A percentile compares a stretch with the other conserved stretches of the same genome.
Conservation (phyloP, 176 grass and related monocot species). For the Pontederia crassipes region DNA sequence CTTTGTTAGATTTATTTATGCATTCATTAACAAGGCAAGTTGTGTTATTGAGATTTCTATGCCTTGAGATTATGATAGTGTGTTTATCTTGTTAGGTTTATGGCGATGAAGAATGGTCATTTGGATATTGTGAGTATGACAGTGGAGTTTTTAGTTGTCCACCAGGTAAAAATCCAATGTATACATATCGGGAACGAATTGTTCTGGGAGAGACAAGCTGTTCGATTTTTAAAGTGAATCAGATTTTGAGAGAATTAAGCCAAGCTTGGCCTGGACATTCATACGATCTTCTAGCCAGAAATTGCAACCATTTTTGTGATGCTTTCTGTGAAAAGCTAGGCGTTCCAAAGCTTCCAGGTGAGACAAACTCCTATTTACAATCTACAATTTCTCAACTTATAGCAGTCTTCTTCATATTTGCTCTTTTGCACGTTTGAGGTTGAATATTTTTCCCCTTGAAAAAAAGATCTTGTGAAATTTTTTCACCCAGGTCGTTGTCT, state of each 20-base stretch:
- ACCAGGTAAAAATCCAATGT: constrained; percentile 78
- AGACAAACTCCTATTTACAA: neutral
- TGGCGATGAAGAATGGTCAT: constrained; percentile 94
- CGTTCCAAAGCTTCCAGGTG: constrained; percentile 78
- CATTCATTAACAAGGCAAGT: too few species aligned
- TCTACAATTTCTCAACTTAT: neutral
- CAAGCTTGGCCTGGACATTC: constrained; percentile 64
- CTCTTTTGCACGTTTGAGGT: neutral
- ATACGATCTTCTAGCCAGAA: constrained; percentile 87
- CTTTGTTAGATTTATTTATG: too few species aligned
- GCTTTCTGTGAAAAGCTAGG: constrained; percentile 68
- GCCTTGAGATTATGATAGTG: neutral
- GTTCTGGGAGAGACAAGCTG: constrained; percentile 79
- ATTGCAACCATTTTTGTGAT: constrained; percentile 98
- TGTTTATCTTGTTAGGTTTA: constrained; percentile 44
- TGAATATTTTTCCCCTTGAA: neutral
- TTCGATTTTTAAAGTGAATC: constrained; percentile 50
- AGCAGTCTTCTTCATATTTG: neutral
- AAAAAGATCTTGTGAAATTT: too few species aligned
- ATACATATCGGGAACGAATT: constrained; percentile 86
- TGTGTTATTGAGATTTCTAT: neutral
- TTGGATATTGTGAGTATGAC: constrained; percentile 77
- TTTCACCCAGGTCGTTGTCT: too few species aligned
- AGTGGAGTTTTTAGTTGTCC: constrained; percentile 92
- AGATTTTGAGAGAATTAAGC: constrained; percentile 66